phyloP scores from a whole-genome alignment of 768 basidiomycete species.

The Termitomyces sp. region DNA sequence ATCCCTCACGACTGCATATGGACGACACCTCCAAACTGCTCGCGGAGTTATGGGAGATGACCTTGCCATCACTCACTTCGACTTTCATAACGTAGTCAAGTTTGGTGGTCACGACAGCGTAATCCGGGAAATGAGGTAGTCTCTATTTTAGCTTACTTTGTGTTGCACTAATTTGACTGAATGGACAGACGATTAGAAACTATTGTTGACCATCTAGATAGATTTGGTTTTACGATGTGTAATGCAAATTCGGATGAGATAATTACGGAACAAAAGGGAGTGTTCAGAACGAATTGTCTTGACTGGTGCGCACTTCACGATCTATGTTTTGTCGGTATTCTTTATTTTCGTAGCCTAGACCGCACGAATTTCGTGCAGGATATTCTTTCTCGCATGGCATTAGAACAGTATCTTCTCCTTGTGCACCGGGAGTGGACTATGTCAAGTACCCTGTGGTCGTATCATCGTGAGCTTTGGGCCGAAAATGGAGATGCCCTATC shows the following conservation, averaged over 20 bases:
- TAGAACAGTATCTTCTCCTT: conserved; percentile 80
- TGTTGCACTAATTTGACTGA: neutral
- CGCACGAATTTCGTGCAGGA: conserved; percentile 98
- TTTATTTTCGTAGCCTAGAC: conserved; percentile 60
- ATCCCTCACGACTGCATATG: conserved; percentile 77
- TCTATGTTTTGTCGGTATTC: conserved; percentile 1
- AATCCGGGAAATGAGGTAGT: conserved; percentile 62
- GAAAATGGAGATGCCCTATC: conserved; percentile 94
- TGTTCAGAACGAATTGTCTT: conserved; percentile 92
- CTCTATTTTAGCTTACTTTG: neutral
- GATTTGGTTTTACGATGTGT: conserved; percentile 82
- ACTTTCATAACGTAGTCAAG: conserved; percentile 85
- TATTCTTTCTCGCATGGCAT: conserved; percentile 75
- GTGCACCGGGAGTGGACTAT: conserved; percentile 74
- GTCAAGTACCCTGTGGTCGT: conserved; percentile 67
- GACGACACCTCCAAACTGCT: conserved; percentile 69
- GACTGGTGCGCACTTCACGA: conserved; percentile 64
- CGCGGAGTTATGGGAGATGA: conserved; percentile 58
- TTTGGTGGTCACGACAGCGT: conserved; percentile 86
- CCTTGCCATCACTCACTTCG: conserved; percentile 82
- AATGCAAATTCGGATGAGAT: conserved; percentile 60
- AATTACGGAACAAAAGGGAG: conserved; percentile 86
- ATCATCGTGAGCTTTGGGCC: conserved; percentile 94
- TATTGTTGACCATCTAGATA: conserved; percentile 62
- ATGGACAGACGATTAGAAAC: conserved; percentile 50